Evolutionary conservation across 1,284 basidiomycete species (phyloP), one percentile per base, ranked within the genome.

Genomic region (Clitocybe nebularis): DNA sequence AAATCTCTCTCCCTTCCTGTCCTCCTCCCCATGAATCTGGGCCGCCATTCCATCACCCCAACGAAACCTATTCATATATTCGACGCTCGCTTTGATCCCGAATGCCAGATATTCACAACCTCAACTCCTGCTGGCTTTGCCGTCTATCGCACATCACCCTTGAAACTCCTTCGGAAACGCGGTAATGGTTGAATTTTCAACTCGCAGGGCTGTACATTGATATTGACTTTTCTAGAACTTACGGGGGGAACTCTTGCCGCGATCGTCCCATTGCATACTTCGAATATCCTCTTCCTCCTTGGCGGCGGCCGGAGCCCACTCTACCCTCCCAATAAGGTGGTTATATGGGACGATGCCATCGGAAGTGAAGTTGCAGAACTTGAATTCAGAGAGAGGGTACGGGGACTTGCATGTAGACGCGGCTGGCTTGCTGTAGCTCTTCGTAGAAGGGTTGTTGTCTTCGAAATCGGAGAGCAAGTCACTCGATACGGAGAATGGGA

Each of bases 261-360:
- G 29, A 89, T 83, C 2, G 73, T 90, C 3, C 89, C 91, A 1
- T 67, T 93, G 41, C 90, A 93, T 54, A 75, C 81, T 16, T 87
- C 91, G 3, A 93, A 92, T 45, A 69, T 97, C 22, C 68, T 96
- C 34, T 93, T 93, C 59, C 79, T 97, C 28, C 75, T 95, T 50
- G 93, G 93, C 36, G 93, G 93, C 36, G 92, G 93, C 21, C 72
- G 81, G 38, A 87, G 86, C 58, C 93, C 93, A n/a, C 74, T 90
- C 4, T 97, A 93, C 64, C 84, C 93, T 20, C 90, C 89, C 19
- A 97, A 97, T 70, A 97, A 96, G 69, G 89, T 93, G 35, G 75
- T 96, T 43, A 63, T 97, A 35, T 96, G 89, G 84, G 87, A 96
- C 63, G 90, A 93, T 63, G 74, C 73, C 1, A 66, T 77, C 1